Evolutionary conservation across 225 moss, liverwort and hornwort genomes (phyloP), one percentile per base, ranked within the genome.

Genomic region (Ulota crispa): DNA sequence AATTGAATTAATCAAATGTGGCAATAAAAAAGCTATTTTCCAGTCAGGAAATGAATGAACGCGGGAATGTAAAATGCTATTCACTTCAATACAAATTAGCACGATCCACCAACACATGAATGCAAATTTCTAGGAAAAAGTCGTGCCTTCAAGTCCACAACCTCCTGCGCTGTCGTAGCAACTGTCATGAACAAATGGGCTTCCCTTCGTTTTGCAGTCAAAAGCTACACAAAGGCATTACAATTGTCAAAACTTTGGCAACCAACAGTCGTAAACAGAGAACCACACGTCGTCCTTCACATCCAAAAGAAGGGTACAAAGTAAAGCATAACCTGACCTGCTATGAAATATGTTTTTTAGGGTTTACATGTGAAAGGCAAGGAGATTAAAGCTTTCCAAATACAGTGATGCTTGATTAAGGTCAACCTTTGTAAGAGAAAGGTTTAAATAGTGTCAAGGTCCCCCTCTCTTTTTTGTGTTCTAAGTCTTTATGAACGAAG

Each of bases 61-160:
- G 27, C 43, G 28, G 41, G 65, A 11, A 59, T 15, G 26, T 47
- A 86, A 92, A 92, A 87, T 94, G 91, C 14, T 45, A 12, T 45
- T 89, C 62, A 98, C 91, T 74, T 98, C 92, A 61, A 91, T 88
- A 67, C 90, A 91, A 74, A 94, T 87, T 87, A 64, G 86, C 91
- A 52, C 94, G 94, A 83, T 92, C 90, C 67, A 93, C 90, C 78
- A 98, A 87, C 83, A 98, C 30, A 36, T 32, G 70, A 21, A 74
- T 64, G 62, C 62, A 62, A 83, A 28, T 32, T 15, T 59, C 21
- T 14, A 45, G 45, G 0, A 39, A 26, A 82, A 30, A 5, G 36
- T 1, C 72, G 79, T 72, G 94, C 98, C 93, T 95, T 98, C 59
- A 98, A 60, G 34, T 98, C 94, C 65, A 87, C 90, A 80, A 95